Conservation (phyloP, 805 yeast genomes). For the Yamadazyma kitorensis region DNA sequence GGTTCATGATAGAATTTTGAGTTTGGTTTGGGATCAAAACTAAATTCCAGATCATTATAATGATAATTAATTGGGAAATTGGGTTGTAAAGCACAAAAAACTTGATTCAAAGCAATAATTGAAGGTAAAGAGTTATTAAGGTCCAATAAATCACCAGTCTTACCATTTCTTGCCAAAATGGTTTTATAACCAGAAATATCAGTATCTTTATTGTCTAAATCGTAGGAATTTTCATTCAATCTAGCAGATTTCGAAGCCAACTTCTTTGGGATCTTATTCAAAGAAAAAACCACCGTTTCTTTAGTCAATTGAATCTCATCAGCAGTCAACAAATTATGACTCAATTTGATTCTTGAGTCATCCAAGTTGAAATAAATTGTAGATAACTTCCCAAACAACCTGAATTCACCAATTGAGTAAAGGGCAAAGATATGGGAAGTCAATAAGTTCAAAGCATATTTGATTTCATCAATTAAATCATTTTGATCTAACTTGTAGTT, state of each 20-base stretch:
- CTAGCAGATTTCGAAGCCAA: constrained; percentile 44
- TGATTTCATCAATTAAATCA: constrained; percentile 52
- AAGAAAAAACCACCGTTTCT: constrained; percentile 49
- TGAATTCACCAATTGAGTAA: constrained; percentile 68
- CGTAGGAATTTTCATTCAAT: constrained; percentile 37
- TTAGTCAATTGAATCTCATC: constrained; percentile 48
- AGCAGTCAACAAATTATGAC: constrained; percentile 50
- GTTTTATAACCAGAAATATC: constrained; percentile 68
- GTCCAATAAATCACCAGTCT: constrained; percentile 55
- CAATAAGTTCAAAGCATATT: constrained; percentile 53
- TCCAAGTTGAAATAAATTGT: constrained; percentile 55
- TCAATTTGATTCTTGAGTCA: constrained; percentile 53
- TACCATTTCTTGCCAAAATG: constrained; percentile 59
- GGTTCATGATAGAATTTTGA: constrained; percentile 48
- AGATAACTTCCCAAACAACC: constrained; percentile 55
- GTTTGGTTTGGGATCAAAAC: constrained; percentile 46
- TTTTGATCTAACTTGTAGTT: constrained; percentile 32
- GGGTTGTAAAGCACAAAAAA: constrained; percentile 68
- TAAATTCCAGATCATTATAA: constrained; percentile 21
- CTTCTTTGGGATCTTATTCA: constrained; percentile 60
- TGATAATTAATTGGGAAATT: constrained; percentile 58
- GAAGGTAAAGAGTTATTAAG: constrained; percentile 47
- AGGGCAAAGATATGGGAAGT: constrained; percentile 65
- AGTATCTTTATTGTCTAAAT: constrained; percentile 36
- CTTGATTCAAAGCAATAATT: constrained; percentile 62